A percentile compares a stretch with the other conserved stretches of the same genome.
These are phyloP conservation scores for Rhododendron henanense DNA, from an alignment of 148 eudicot genomes.

Conservation along the genomic window DNA sequence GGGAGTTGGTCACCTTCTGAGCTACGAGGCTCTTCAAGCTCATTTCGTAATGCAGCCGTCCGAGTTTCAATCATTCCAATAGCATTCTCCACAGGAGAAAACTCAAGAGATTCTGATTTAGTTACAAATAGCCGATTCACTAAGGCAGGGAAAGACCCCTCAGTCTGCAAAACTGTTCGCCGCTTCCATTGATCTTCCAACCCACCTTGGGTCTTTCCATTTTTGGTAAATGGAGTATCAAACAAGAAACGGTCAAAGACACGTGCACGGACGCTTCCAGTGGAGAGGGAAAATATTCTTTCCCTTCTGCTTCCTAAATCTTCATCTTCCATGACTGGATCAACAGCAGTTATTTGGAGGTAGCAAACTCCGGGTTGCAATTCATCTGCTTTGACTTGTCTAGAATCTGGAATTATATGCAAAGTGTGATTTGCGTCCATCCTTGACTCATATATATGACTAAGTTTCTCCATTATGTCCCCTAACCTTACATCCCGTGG, in stretches of 20 bases:
- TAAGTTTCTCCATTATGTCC: conserved; percentile 98
- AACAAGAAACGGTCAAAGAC: conserved; percentile 94
- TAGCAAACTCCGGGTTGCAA: conserved; percentile 91
- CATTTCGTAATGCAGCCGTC: conserved; percentile 89
- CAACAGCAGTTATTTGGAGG: conserved; percentile 97
- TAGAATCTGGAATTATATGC: conserved; percentile 93
- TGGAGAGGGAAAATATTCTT: conserved; percentile 89
- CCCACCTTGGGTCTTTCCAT: conserved; percentile 98
- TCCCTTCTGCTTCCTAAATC: conserved; percentile 98
- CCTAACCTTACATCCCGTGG: conserved; percentile 98
- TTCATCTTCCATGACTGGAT: conserved; percentile 99
- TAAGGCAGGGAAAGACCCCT: conserved; percentile 96
- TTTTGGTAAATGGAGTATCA: conserved; percentile 98
- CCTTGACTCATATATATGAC: conserved; percentile 92
- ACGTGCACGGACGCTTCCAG: conserved; percentile 97
- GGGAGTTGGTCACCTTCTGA: conserved; percentile 99
- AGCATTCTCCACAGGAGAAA: conserved; percentile 98
- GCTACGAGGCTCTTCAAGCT: conserved; percentile 99
- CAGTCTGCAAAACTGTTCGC: conserved; percentile 90
- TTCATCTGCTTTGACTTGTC: conserved; percentile 93
- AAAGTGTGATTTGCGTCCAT: conserved; percentile 79
- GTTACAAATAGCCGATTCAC: conserved; percentile 86
- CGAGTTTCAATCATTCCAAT: conserved; percentile 99
- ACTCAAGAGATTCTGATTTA: conserved; percentile 93
- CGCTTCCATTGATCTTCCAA: conserved; percentile 99